phyloP scores from a whole-genome alignment of 768 basidiomycete genomes.

The Kwoniella dendrophila region DNA sequence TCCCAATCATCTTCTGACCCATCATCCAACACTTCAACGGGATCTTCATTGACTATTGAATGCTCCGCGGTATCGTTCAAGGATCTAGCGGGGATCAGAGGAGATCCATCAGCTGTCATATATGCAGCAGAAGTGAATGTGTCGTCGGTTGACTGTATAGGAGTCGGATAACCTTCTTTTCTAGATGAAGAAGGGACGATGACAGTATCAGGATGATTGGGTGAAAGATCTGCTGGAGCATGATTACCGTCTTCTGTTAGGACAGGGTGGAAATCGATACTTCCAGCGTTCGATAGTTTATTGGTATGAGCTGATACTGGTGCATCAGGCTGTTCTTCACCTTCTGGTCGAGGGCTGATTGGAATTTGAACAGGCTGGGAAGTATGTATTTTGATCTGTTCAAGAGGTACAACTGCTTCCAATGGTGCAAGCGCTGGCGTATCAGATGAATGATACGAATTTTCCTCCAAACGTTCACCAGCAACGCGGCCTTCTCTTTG shows the following conservation, averaged over 20 bases:
- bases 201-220: not conserved
- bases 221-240: not conserved
- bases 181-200: slow-evolving; percentile 3
- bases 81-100: slow-evolving; percentile 3
- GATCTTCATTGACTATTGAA: not conserved
- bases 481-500: not conserved
- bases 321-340: slow-evolving; percentile 4
- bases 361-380: slow-evolving; percentile 12
- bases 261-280: not conserved
- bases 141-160: slow-evolving; percentile 3
- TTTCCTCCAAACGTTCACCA: not conserved
- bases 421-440: not conserved
- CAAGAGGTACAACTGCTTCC: slow-evolving; percentile 2
- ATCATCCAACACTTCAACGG: not conserved
- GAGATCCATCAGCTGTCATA: slow-evolving; percentile 15
- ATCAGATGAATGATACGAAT: slow-evolving; percentile 1
- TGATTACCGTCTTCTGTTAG: not conserved
- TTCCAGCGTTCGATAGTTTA: not conserved
- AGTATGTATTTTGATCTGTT: slow-evolving; percentile 4
- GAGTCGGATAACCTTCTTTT: slow-evolving; percentile 2
- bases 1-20: not conserved
- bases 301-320: slow-evolving; percentile 3
- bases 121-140: slow-evolving; percentile 13
- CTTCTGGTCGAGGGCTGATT: not conserved
- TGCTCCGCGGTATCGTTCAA: slow-evolving; percentile 6